Base-by-base conservation (phyloP, 2,329 filamentous ascomycete genomes). In the Ophiognomonia clavigignenti-juglandacearum region DNA sequence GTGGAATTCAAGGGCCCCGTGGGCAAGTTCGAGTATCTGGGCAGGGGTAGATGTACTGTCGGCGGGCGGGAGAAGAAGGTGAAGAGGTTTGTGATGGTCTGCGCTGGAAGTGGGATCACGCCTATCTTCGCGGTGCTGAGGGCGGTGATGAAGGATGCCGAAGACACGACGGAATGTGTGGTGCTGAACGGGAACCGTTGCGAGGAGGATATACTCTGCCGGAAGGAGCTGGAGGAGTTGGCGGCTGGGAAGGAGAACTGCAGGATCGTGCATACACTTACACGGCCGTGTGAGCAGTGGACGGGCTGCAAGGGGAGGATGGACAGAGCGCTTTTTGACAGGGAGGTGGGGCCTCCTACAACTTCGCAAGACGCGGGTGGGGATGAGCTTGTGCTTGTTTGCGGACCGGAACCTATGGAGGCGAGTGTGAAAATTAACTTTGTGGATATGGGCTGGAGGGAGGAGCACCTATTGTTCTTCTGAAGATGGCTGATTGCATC, bases 1-100 rank as follows among this genome's bases (percentile, higher is more conserved):
- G 82, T 93, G 45, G 88, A 95, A 42, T 85, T 95, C 72, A 95
- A 93, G 67, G 90, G 91, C 0, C 91, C 91, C 0, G 83, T 90
- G 4, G 91, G 91, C 7, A 88, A 88, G 57, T 92, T 96, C 54
- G 80, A 86, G 57, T 96, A 96, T 58, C 69, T 83, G 0, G 85
- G 86, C 0, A 66, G 71, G 0, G 89, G 90, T 0, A 53, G 65
- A 2, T 88, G 86, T 57, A 60, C 68, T 1, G 67, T 95, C 35
- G 78, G 78, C 26, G 77, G 77, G 0, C 73, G 70, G 18, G 62
- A 71, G 48, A 70, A 83, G 9, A 65, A 57, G 0, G 77, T 95
- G 1, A 77, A 75, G 43, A 77, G 75, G 11, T 88, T 96, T 63
- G 72, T 86, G 60, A 95, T 96, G 89, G 82, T 96, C 26, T 93